Evolutionary conservation across 1,139 yeast species (phyloP).

Genomic region (Wickerhamomyces sp.): DNA sequence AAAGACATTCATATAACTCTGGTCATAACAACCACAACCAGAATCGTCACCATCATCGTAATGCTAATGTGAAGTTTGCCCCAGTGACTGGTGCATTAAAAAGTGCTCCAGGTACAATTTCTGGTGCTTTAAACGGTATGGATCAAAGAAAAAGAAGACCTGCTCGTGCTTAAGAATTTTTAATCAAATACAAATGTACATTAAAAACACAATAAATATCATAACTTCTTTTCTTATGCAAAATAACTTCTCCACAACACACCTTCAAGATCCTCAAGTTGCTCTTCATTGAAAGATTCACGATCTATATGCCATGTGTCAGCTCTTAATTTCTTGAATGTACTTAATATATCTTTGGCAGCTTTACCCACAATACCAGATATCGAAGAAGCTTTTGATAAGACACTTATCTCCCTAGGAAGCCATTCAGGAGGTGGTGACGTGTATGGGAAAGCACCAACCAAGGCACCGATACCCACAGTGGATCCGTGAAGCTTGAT

Average conservation of each 20-base stretch:
- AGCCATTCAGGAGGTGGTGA: slow-evolving; percentile 95
- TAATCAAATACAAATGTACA: neutral
- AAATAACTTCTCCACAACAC: slow-evolving; percentile 92
- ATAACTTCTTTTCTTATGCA: slow-evolving; percentile 39
- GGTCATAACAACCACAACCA: slow-evolving; percentile 16
- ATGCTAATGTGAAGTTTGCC: slow-evolving; percentile 25
- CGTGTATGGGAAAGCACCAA: slow-evolving; percentile 84
- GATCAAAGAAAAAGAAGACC: slow-evolving; percentile 25
- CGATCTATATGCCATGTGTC: slow-evolving; percentile 97
- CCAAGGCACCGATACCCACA: slow-evolving; percentile 82
- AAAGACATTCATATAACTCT: slow-evolving; percentile 9
- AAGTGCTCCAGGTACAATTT: slow-evolving; percentile 28
- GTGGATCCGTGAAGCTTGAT: slow-evolving; percentile 78
- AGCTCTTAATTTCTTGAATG: slow-evolving; percentile 87
- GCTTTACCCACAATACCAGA: slow-evolving; percentile 81
- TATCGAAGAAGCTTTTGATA: slow-evolving; percentile 57
- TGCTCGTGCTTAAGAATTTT: slow-evolving; percentile 12
- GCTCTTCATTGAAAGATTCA: slow-evolving; percentile 68
- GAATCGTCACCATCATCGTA: slow-evolving; percentile 22
- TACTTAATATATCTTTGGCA: slow-evolving; percentile 77
- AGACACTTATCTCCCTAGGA: slow-evolving; percentile 63
- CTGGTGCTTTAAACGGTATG: slow-evolving; percentile 32
- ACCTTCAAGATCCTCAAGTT: slow-evolving; percentile 90
- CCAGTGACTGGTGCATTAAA: slow-evolving; percentile 28
- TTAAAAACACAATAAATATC: neutral